Evolutionary conservation across 768 basidiomycete genomes (phyloP).

Genomic region (Phanerochaete sordida): DNA sequence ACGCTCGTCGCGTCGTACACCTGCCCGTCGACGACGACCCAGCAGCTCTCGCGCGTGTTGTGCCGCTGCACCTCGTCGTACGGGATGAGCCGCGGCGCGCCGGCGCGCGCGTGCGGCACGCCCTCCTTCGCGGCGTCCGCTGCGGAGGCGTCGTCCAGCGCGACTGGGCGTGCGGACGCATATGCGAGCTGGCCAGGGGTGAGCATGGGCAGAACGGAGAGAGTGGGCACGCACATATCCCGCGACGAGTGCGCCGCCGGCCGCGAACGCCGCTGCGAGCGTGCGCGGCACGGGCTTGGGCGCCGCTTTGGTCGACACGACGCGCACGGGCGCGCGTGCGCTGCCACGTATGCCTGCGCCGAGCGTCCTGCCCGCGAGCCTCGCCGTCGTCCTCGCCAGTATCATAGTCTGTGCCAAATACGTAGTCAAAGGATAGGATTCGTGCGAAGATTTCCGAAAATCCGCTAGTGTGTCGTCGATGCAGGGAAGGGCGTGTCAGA

Average conservation of each 20-base stretch:
- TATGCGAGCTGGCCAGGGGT: neutral
- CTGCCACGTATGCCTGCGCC: neutral
- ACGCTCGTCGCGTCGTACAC: conserved; percentile 10
- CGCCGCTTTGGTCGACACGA: neutral
- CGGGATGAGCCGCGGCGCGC: conserved; percentile 6
- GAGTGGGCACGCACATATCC: neutral
- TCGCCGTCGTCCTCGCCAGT: neutral
- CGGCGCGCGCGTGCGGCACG: neutral
- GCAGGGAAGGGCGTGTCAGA: too few species aligned
- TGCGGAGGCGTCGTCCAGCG: neutral
- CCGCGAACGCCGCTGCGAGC: neutral
- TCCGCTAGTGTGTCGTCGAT: too few species aligned
- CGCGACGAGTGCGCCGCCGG: neutral
- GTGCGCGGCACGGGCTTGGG: neutral
- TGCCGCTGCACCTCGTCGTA: conserved; percentile 46
- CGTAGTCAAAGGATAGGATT: too few species aligned
- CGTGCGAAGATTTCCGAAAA: neutral
- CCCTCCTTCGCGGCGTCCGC: neutral
- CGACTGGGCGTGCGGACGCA: neutral
- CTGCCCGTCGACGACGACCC: conserved; percentile 74
- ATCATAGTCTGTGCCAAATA: neutral
- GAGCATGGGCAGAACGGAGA: neutral
- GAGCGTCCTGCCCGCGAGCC: neutral
- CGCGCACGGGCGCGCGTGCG: neutral
- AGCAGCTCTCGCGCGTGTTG: conserved; percentile 57